These are phyloP conservation scores for Candolleomyces aberdarensis DNA, from an alignment of 768 basidiomycete species.

Conservation along the genomic window DNA sequence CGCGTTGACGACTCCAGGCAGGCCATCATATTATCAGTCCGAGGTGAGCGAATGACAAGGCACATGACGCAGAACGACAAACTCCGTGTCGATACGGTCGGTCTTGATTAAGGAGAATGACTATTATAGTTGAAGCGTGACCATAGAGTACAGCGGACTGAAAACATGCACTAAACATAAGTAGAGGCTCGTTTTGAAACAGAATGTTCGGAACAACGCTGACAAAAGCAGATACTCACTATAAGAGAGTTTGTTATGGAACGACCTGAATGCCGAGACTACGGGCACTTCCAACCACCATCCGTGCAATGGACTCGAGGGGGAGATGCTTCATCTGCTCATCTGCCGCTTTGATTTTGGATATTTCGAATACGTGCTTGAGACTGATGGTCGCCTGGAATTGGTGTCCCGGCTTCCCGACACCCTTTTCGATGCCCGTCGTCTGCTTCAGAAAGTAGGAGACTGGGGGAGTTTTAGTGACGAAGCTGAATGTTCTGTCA, in stretches of 20 bases:
- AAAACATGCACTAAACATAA: not conserved
- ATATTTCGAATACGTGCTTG: slow-evolving; percentile 98
- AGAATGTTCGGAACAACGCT: not conserved
- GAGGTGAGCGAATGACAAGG: not conserved
- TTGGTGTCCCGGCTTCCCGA: slow-evolving; percentile 78
- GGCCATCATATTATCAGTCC: not conserved
- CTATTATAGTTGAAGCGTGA: not conserved
- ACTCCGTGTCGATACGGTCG: not conserved
- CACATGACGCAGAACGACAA: not conserved
- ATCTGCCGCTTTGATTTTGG: slow-evolving; percentile 93
- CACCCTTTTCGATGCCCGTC: slow-evolving; percentile 87
- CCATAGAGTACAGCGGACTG: not conserved
- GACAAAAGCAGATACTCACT: not conserved
- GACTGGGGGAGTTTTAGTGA: slow-evolving; percentile 88
- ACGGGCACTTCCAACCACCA: slow-evolving; percentile 84
- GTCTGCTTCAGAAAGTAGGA: slow-evolving; percentile 90
- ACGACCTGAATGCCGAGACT: slow-evolving; percentile 90
- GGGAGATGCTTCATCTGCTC: slow-evolving; percentile 84
- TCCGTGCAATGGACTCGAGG: slow-evolving; percentile 84
- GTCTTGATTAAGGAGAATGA: not conserved
- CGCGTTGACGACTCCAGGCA: not conserved
- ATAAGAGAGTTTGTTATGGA: slow-evolving; percentile 43
- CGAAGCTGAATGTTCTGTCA: slow-evolving; percentile 92
- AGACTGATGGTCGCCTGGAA: slow-evolving; percentile 79
- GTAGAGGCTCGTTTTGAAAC: not conserved